These are phyloP conservation scores for Mallotus repandus DNA, from an alignment of 441 rosid genomes.

Conservation along the genomic window DNA sequence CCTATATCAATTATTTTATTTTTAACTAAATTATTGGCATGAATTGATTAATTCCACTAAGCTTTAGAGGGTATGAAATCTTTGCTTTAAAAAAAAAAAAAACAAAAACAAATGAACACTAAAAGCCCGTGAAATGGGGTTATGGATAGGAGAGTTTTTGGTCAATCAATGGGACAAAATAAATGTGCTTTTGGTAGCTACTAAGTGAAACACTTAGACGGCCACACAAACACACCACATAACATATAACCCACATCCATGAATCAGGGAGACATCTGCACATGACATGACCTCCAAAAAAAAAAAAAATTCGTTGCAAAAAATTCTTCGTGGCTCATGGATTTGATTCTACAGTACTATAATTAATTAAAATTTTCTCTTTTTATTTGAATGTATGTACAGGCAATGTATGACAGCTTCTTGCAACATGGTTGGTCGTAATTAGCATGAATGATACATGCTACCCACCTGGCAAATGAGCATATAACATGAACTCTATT, in stretches of 20 bases:
- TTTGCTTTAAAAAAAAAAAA: background rate
- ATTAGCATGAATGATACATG: background rate
- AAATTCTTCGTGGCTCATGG: background rate
- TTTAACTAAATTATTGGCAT: slow-evolving; percentile 16
- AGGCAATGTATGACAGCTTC: background rate
- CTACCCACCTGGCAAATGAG: background rate
- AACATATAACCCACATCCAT: slow-evolving; percentile 29
- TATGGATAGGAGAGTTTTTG: slow-evolving; percentile 9
- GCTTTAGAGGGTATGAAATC: slow-evolving; percentile 1
- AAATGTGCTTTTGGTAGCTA: slow-evolving; percentile 36
- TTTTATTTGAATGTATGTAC: background rate
- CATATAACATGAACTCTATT: no score
- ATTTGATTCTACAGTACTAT: background rate
- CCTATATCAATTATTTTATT: slow-evolving; percentile 5
- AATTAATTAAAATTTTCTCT: background rate
- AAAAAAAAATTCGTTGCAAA: background rate
- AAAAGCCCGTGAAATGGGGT: slow-evolving; percentile 29
- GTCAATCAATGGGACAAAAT: slow-evolving; percentile 50
- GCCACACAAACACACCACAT: slow-evolving; percentile 31
- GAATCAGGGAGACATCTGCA: slow-evolving; percentile 28
- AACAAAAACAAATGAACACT: background rate
- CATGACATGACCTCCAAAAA: slow-evolving; percentile 23
- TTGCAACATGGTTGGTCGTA: background rate
- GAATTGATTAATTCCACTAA: slow-evolving; percentile 23
- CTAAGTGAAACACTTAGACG: slow-evolving; percentile 38